phyloP scores from a whole-genome alignment of 148 eudicot species.

The Diospyros lotus region DNA sequence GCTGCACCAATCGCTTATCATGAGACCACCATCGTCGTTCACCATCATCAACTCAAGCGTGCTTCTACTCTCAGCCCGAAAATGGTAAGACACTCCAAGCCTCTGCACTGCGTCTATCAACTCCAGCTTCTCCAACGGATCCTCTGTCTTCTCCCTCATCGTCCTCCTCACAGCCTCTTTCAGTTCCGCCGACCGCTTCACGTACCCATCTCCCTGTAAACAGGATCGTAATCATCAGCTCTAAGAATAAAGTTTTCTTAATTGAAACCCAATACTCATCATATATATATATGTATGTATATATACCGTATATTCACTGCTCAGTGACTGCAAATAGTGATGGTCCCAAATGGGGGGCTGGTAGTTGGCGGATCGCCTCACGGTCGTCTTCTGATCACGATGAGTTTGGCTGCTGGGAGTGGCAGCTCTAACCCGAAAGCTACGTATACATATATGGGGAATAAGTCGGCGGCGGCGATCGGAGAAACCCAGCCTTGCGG shows the following conservation, averaged over 20 bases:
- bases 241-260: no score
- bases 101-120: conserved; percentile 26
- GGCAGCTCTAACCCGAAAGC: no score
- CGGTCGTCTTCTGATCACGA: no score
- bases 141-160: neutral
- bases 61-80: conserved; percentile 21
- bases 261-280: no score
- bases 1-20: neutral
- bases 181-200: neutral
- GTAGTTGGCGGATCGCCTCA: neutral
- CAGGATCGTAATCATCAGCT: no score
- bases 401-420: no score
- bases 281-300: neutral
- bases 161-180: neutral
- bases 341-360: neutral
- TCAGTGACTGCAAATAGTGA: neutral
- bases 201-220: neutral
- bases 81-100: conserved; percentile 30
- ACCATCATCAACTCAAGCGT: conserved; percentile 11
- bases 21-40: neutral
- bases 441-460: no score
- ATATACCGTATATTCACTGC: neutral
- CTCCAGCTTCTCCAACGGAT: conserved; percentile 16
- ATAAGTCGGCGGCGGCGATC: no score
- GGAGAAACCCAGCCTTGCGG: no score